phyloP scores from a whole-genome alignment of 257 asterid species.

The Nicotiana tomentosiformis region DNA sequence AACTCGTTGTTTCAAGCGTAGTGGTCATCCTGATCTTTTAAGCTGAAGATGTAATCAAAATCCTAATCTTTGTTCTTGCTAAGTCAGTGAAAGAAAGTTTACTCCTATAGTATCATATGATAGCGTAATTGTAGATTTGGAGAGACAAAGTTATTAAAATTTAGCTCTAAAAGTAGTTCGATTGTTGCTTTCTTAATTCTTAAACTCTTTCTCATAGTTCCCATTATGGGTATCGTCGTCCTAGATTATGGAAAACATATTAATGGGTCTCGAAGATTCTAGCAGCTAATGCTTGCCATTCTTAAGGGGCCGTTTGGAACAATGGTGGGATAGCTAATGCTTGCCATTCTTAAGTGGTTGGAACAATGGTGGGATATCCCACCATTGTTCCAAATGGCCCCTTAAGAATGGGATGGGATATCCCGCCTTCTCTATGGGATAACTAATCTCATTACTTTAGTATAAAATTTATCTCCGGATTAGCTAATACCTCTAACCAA shows the following conservation, averaged over 20 bases:
- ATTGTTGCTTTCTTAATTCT: background rate
- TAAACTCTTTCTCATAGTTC: background rate
- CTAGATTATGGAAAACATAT: background rate
- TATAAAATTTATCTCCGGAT: too few relatives aligned
- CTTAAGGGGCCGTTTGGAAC: background rate
- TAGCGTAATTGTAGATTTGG: background rate
- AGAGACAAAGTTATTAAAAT: background rate
- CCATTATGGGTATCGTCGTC: background rate
- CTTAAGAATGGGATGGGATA: too few relatives aligned
- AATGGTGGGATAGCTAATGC: too few relatives aligned
- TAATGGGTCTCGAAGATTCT: background rate
- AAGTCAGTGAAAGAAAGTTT: background rate
- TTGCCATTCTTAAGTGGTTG: too few relatives aligned
- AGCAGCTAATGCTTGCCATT: background rate
- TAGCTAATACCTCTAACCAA: too few relatives aligned
- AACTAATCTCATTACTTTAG: too few relatives aligned
- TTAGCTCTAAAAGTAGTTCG: background rate
- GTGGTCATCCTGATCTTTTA: background rate
- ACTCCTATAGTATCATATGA: too few relatives aligned
- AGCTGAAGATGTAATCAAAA: background rate
- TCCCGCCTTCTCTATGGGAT: too few relatives aligned
- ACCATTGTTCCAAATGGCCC: too few relatives aligned
- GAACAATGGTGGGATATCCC: too few relatives aligned
- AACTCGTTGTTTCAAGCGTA: background rate
- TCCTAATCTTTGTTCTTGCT: background rate